Evolutionary conservation across 106 monocot species (phyloP).

Genomic region (Platanthera guangdongensis): DNA sequence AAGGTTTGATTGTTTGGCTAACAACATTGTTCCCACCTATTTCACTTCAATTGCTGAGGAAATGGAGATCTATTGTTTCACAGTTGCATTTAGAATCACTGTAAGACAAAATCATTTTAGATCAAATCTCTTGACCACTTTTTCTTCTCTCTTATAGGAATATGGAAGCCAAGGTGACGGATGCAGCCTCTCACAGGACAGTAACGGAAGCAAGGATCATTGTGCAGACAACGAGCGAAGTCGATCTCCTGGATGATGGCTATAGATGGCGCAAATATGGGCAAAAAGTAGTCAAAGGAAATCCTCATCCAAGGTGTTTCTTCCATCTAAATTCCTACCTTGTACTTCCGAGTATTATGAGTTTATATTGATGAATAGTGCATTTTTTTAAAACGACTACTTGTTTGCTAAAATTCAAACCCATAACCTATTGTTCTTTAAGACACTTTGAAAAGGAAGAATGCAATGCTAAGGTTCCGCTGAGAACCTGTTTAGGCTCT

Average conservation of each 20-base stretch:
- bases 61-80: background rate
- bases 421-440: no score
- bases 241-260: conserved; percentile 93
- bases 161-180: conserved; percentile 19
- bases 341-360: background rate
- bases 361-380: background rate
- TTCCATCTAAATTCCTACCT: background rate
- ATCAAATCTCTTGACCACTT: no score
- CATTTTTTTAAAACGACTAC: background rate
- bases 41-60: background rate
- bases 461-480: no score
- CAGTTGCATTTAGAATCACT: no score
- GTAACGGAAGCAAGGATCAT: conserved; percentile 67
- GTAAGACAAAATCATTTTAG: no score
- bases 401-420: background rate
- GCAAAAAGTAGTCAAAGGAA: conserved; percentile 91
- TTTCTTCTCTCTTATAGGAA: conserved; percentile 21
- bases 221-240: conserved; percentile 89
- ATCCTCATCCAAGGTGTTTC: conserved; percentile 70
- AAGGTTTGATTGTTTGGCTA: conserved; percentile 30
- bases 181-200: conserved; percentile 45
- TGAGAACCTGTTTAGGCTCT: no score
- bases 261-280: conserved; percentile 98
- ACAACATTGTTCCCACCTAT: background rate
- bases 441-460: no score